Evolutionary conservation across 768 basidiomycete genomes (phyloP).

Genomic region (Podaxis carcinomalis): DNA sequence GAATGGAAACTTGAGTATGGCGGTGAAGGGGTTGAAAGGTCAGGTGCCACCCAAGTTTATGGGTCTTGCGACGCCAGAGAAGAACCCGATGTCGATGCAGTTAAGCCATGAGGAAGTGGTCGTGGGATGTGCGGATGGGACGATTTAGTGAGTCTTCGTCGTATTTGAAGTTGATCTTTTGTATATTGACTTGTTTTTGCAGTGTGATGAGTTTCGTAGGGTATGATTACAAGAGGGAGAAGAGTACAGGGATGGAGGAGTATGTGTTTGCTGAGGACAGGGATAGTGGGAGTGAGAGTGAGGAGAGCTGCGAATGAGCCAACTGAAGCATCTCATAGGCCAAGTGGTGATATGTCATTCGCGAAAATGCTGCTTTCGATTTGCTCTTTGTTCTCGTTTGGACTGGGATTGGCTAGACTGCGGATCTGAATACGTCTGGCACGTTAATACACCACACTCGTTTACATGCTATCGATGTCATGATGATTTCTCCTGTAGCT

Average conservation of each 20-base stretch:
- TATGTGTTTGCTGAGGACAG: constrained; percentile 1
- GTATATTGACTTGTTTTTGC: neutral
- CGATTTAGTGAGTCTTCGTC: constrained; percentile 69
- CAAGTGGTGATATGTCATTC: neutral
- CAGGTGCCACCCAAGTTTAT: constrained; percentile 62
- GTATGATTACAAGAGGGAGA: constrained; percentile 25
- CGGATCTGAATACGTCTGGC: neutral
- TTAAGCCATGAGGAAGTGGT: constrained; percentile 89
- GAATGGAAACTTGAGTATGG: constrained; percentile 23
- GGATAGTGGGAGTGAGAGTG: constrained; percentile 2
- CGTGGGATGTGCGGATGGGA: constrained; percentile 87
- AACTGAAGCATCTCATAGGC: neutral
- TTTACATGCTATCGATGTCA: neutral
- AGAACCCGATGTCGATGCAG: constrained; percentile 95
- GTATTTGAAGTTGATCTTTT: constrained; percentile 22
- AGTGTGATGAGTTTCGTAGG: constrained; percentile 37
- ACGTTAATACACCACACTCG: neutral
- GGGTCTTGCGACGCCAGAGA: constrained; percentile 82
- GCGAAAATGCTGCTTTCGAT: neutral
- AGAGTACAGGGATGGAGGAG: constrained; percentile 7
- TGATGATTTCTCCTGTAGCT: neutral
- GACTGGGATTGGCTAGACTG: neutral
- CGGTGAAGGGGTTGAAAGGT: constrained; percentile 58
- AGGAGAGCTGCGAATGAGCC: neutral
- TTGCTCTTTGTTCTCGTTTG: neutral